A percentile compares a stretch with the other conserved stretches of the same genome.
These are phyloP conservation scores for Coniochaeta sp. DNA, from an alignment of 2,329 filamentous ascomycete genomes.

Conservation along the genomic window DNA sequence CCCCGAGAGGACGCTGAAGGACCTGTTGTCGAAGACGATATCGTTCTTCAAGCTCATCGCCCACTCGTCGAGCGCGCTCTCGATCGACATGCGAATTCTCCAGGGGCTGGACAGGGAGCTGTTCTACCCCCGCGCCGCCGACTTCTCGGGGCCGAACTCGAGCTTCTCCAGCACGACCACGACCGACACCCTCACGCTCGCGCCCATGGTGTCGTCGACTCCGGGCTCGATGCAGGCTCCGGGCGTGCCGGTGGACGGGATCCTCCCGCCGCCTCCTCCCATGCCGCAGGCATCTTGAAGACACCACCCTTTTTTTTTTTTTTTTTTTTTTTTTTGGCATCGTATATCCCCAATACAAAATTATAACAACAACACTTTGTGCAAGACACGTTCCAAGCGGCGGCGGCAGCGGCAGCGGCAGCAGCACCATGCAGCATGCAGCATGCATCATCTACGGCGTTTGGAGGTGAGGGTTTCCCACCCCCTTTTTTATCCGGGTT, in stretches of 20 bases:
- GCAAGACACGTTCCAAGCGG: background rate
- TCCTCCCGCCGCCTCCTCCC: background rate
- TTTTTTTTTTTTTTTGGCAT: background rate
- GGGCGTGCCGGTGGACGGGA: conserved; percentile 2
- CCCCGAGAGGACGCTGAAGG: conserved; percentile 43
- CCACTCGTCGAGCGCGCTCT: conserved; percentile 67
- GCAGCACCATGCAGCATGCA: no score
- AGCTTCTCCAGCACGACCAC: conserved; percentile 13
- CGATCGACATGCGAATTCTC: conserved; percentile 68
- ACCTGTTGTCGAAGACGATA: conserved; percentile 67
- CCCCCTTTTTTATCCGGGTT: background rate
- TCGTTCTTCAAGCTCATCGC: conserved; percentile 63
- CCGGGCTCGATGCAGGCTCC: conserved; percentile 7
- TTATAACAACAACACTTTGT: background rate
- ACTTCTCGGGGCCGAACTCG: conserved; percentile 7
- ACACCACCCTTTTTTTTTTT: background rate
- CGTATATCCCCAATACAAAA: background rate
- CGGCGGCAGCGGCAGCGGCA: no score
- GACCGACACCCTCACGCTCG: conserved; percentile 5
- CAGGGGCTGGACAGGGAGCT: conserved; percentile 43
- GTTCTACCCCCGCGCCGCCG: conserved; percentile 4
- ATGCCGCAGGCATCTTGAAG: background rate
- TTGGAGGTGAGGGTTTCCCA: background rate
- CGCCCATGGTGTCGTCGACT: background rate
- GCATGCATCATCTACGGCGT: background rate